Evolutionary conservation across 352 stramenopile genomes (phyloP), one percentile per base, ranked within the genome.

Genomic region (Phytophthora crassamura): DNA sequence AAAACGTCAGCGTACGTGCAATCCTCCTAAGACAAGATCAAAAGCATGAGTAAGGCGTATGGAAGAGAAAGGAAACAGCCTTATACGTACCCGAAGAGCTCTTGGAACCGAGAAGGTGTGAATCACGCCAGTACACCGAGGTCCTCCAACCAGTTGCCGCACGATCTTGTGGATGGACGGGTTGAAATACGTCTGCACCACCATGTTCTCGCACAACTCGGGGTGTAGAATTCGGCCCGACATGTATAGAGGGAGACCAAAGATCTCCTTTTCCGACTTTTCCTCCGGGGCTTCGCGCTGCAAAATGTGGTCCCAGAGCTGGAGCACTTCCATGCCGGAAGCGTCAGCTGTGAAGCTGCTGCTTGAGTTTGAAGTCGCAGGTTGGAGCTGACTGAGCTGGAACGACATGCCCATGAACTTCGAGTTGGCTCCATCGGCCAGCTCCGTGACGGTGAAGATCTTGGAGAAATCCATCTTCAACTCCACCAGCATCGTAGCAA

Each of bases 151-250:
- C 1, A 95, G 57, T 49, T 95, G 88, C 0, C 83, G 84, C 42
- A 94, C 66, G 59, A 95, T 94, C 50, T 92, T 92, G 64, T 94
- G 82, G 52, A 95, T 95, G 11, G 84, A 92, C 20, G 85, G 85
- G 40, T 91, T 93, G 70, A 88, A 95, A 53, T 86, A 95, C 3
- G 88, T 86, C 78, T 95, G 63, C 30, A 74, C 82, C 33, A 93
- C 74, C 82, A 95, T 92, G 58, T 93, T 95, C 67, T 95, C 88
- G 48, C 88, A 94, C 20, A 95, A 50, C 50, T 95, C 77, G 14
- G 88, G 85, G 40, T 95, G 88, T 9, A 95, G 68, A 4, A 95
- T 75, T 5, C 88, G 72, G 2, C 88, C 88, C 0, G 85, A 94
- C 88, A 95, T 95, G 72, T 86, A 95, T 8, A 95, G 65, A 50